These are phyloP conservation scores for Xylogone sp. DNA, from an alignment of 2,329 filamentous ascomycete species.

Conservation along the genomic window DNA sequence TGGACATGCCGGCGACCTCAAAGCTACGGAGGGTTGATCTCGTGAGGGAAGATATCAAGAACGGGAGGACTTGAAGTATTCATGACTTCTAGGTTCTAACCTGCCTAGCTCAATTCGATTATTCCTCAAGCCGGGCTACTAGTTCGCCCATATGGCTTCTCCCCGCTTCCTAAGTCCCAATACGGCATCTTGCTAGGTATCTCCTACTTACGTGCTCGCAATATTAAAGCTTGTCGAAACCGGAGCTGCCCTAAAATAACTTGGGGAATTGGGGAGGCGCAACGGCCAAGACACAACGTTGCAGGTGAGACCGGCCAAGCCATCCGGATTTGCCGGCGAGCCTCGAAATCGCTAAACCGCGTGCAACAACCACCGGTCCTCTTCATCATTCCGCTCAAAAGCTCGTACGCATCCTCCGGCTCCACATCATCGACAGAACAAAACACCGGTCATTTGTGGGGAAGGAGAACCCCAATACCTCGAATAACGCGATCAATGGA, in stretches of 20 bases:
- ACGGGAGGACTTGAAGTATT: too few species aligned
- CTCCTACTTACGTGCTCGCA: too few species aligned
- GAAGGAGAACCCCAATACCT: not conserved
- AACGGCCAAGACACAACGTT: not conserved
- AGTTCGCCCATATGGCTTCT: too few species aligned
- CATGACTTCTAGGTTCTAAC: too few species aligned
- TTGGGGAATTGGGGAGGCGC: too few species aligned
- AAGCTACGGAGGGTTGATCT: too few species aligned
- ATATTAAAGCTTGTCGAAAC: not conserved
- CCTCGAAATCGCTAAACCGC: not conserved
- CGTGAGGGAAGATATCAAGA: too few species aligned
- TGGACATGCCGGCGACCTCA: not conserved
- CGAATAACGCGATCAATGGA: not conserved
- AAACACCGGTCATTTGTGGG: not conserved
- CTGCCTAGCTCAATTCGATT: too few species aligned
- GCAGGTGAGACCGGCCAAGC: not conserved
- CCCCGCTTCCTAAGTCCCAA: too few species aligned
- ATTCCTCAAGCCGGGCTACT: too few species aligned
- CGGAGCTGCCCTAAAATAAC: too few species aligned
- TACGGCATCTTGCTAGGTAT: too few species aligned
- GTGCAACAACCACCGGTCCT: not conserved
- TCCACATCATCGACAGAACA: not conserved
- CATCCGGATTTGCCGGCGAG: not conserved
- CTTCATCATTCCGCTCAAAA: not conserved
- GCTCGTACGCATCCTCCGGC: conserved; percentile 1